Base-by-base conservation (phyloP, 345 rosid genomes). In the Sonneratia caseolaris region DNA sequence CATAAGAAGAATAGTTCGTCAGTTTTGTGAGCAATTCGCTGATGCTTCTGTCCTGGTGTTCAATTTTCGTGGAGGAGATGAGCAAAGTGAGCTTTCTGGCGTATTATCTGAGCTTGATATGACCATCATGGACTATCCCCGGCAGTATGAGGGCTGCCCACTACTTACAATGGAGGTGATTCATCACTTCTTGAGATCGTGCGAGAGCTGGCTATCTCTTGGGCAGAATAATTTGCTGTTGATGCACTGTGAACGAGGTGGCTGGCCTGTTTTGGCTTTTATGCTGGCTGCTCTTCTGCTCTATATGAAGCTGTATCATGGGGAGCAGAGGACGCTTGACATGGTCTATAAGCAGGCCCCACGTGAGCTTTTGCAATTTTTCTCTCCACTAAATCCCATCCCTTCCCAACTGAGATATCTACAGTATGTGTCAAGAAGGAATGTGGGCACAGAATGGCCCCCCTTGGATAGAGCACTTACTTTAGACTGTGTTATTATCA, bases 51-150 rank as follows among this genome's bases (percentile, higher is more conserved):
- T 85, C 48, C 83, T 94, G 74, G 97, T 82, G 72, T 94, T 94
- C 77, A 94, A 94, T 83, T 94, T 94, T 75, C 95, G 88, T n/a
- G 92, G 90, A 68, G 95, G 85, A 27, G 82, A 86, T 62, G 79
- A 80, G 47, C 90, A 71, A 51, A 90, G 88, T 76, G 79, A 77
- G 42, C 75, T 91, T 73, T 82, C 89, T 27, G 82, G 84, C 65
- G 73, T 88, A 16, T 74, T 94, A 68, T 88, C 93, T 49, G 86
- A 87, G 75, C 81, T 84, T 76, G 93, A 86, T 80, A 85, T 88
- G 83, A 91, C 97, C 24, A 84, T 91, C 68, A 91, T 94, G 98
- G 98, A 94, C 84, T 94, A 94, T 75, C 98, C 98, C 80, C 85
- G 86, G 75, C 96, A 91, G 67, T 91, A 91, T 21, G 96, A 94